A percentile compares a stretch with the other conserved stretches of the same genome.
Evolutionary conservation across 768 basidiomycete species (phyloP).

Genomic region (Pulveroboletus sp.): DNA sequence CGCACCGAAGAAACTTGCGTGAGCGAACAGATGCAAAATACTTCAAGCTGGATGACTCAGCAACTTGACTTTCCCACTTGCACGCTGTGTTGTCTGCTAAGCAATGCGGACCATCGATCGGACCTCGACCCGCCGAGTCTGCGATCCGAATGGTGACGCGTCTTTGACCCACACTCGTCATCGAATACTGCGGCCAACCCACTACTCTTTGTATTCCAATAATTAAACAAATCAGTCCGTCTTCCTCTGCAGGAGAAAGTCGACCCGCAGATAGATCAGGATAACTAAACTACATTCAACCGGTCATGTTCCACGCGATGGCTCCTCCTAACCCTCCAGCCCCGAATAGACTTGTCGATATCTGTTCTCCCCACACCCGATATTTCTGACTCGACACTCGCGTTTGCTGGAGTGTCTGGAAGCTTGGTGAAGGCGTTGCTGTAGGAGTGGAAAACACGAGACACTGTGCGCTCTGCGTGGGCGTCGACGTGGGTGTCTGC

Average conservation of each 20-base stretch:
- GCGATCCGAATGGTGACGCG: no score
- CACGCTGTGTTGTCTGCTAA: no score
- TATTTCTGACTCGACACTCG: constrained; percentile 9
- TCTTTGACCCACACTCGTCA: no score
- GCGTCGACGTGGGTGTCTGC: constrained; percentile 20
- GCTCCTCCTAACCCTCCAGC: constrained; percentile 1
- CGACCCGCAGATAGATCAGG: not conserved
- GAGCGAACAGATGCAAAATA: not conserved
- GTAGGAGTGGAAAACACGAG: constrained; percentile 12
- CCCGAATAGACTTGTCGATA: constrained; percentile 7
- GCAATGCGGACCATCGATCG: no score
- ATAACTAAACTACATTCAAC: not conserved
- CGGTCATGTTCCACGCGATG: constrained; percentile 12
- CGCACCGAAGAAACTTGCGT: constrained; percentile 10
- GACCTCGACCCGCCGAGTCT: no score
- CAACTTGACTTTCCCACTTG: constrained; percentile 3
- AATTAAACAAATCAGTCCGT: no score
- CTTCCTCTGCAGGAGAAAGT: no score
- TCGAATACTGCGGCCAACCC: no score
- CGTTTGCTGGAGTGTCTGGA: constrained; percentile 12
- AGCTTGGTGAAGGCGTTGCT: constrained; percentile 11
- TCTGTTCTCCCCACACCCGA: constrained; percentile 15
- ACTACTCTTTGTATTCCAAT: no score
- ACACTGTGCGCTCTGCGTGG: constrained; percentile 13
- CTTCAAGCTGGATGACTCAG: constrained; percentile 24